These are phyloP conservation scores for Somion occarium DNA, from an alignment of 1,284 basidiomycete species.

Conservation along the genomic window DNA sequence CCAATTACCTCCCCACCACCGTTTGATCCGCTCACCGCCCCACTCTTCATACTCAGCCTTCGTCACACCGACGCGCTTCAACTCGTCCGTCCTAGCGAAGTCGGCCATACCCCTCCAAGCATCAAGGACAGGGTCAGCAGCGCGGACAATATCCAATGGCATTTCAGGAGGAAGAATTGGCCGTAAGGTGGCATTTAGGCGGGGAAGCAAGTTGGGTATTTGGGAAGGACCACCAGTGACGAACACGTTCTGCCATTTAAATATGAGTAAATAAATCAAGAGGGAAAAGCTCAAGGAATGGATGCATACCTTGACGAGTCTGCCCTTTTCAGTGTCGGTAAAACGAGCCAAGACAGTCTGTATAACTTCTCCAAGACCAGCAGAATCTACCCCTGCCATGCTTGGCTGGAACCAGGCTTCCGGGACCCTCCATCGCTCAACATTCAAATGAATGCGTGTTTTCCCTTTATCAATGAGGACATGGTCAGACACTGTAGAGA, in stretches of 20 bases:
- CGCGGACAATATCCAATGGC: slow-evolving; percentile 56
- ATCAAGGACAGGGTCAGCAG: slow-evolving; percentile 68
- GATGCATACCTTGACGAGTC: slow-evolving; percentile 27
- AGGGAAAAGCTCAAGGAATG: neutral
- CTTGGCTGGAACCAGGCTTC: slow-evolving; percentile 92
- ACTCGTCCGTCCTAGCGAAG: slow-evolving; percentile 67
- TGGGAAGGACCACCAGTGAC: slow-evolving; percentile 82
- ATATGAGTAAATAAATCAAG: slow-evolving; percentile 4
- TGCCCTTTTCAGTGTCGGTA: slow-evolving; percentile 50
- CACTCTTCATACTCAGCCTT: slow-evolving; percentile 87
- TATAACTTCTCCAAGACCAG: slow-evolving; percentile 88
- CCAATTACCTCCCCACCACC: slow-evolving; percentile 86
- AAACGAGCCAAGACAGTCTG: slow-evolving; percentile 86
- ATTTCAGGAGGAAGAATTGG: slow-evolving; percentile 82
- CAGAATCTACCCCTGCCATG: slow-evolving; percentile 94
- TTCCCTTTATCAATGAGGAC: slow-evolving; percentile 34
- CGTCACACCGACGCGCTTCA: slow-evolving; percentile 54
- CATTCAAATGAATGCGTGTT: slow-evolving; percentile 84
- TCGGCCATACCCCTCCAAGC: slow-evolving; percentile 93
- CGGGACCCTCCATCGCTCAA: slow-evolving; percentile 91
- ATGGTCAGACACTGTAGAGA: too few relatives aligned
- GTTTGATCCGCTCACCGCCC: slow-evolving; percentile 77
- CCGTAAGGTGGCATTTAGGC: slow-evolving; percentile 68
- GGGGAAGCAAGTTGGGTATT: slow-evolving; percentile 66
- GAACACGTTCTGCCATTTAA: slow-evolving; percentile 71